Conservation (phyloP, 1,284 basidiomycete genomes). For the Cryptococcus sp. region DNA sequence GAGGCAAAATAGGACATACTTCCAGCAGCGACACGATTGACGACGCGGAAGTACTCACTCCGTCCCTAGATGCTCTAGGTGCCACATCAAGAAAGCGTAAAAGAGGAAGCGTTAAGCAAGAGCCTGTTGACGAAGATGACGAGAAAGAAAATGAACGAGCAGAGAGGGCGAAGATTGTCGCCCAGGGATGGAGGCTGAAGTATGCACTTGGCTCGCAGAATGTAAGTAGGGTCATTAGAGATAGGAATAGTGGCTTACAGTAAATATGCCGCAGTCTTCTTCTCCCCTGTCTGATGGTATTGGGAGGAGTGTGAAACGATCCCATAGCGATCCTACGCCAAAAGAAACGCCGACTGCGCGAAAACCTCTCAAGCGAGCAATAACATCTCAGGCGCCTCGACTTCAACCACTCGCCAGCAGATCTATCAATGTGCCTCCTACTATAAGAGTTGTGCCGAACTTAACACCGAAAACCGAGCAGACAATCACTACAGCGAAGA, state of each 20-base stretch:
- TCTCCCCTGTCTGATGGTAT: background rate
- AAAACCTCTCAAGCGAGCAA: too few relatives aligned
- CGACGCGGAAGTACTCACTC: slow-evolving; percentile 38
- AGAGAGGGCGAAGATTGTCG: slow-evolving; percentile 38
- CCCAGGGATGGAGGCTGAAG: slow-evolving; percentile 46
- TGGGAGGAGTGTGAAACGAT: background rate
- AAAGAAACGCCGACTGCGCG: background rate
- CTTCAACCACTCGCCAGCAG: background rate
- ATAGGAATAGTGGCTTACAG: background rate
- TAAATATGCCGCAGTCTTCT: slow-evolving; percentile 1
- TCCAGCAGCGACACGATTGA: slow-evolving; percentile 33
- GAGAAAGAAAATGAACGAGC: slow-evolving; percentile 26
- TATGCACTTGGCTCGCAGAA: slow-evolving; percentile 34
- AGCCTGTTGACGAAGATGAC: slow-evolving; percentile 27
- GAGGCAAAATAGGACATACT: background rate
- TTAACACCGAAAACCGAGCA: background rate
- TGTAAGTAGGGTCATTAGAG: slow-evolving; percentile 10
- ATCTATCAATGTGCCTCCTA: slow-evolving; percentile 2
- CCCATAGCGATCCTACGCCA: background rate
- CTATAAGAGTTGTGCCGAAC: background rate
- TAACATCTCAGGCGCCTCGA: background rate
- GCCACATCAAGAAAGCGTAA: background rate
- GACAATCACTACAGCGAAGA: background rate
- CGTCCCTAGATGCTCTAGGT: slow-evolving; percentile 14
- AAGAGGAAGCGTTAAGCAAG: slow-evolving; percentile 47